Evolutionary conservation across 108 stramenopile genomes (phyloP).

Genomic region (Thalassiosira profunda): DNA sequence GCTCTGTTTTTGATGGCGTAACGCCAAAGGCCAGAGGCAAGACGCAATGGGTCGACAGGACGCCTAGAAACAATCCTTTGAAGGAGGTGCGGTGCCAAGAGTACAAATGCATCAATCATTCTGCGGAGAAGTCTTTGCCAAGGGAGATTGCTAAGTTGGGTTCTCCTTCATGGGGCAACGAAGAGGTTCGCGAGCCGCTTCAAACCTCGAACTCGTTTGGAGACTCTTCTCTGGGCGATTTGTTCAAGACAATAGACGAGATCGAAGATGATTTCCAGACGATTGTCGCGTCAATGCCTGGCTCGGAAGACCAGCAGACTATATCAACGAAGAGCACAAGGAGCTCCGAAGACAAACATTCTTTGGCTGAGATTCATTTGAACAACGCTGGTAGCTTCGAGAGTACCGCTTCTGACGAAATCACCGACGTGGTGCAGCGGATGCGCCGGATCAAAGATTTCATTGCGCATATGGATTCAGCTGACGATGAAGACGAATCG

Average conservation of each 20-base stretch:
- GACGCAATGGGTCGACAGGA: not conserved
- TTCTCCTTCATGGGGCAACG: conserved; percentile 34
- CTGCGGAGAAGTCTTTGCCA: not conserved
- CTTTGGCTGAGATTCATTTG: conserved; percentile 9
- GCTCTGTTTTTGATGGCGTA: not conserved
- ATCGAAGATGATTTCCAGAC: conserved; percentile 50
- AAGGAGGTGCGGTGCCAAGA: not conserved
- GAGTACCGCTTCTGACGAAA: conserved; percentile 31
- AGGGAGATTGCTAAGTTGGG: not conserved
- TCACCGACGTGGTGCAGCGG: conserved; percentile 18
- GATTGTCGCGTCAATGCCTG: conserved; percentile 36
- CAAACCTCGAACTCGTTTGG: conserved; percentile 23
- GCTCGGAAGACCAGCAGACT: conserved; percentile 2
- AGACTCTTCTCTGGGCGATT: conserved; percentile 37
- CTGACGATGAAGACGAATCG: conserved; percentile 16
- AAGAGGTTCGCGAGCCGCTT: conserved; percentile 37
- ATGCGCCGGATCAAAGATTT: conserved; percentile 37
- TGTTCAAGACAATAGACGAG: conserved; percentile 45
- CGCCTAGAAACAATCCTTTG: not conserved
- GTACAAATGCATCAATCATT: not conserved
- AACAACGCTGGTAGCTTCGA: conserved; percentile 30
- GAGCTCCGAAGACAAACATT: conserved; percentile 11
- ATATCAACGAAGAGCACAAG: conserved; percentile 15
- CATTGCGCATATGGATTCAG: conserved; percentile 39
- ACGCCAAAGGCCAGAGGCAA: not conserved